These are phyloP conservation scores for Leishmania lainsoni DNA, from an alignment of 208 protist genomes.

Conservation along the genomic window DNA sequence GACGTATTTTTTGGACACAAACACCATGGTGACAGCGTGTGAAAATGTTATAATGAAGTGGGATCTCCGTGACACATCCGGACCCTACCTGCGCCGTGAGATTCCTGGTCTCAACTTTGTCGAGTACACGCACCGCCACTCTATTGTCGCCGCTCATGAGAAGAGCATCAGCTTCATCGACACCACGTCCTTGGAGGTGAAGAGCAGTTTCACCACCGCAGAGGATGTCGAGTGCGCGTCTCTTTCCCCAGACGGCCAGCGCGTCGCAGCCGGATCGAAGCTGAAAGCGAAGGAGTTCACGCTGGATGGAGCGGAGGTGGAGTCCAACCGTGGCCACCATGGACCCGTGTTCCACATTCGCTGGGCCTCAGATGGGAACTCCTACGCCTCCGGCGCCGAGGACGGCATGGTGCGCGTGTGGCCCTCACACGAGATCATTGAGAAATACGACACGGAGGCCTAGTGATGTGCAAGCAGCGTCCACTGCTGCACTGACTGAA, in stretches of 20 bases:
- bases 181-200: conserved; percentile 78
- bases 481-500: background rate
- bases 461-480: conserved; percentile 1
- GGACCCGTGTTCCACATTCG: conserved; percentile 92
- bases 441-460: conserved; percentile 66
- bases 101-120: conserved; percentile 88
- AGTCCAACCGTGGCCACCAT: conserved; percentile 91
- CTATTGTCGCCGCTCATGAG: conserved; percentile 82
- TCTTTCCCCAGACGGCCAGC: conserved; percentile 82
- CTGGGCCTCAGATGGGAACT: conserved; percentile 87
- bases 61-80: conserved; percentile 88
- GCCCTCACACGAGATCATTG: conserved; percentile 89
- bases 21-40: conserved; percentile 85
- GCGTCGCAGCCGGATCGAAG: conserved; percentile 85
- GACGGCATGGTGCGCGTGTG: conserved; percentile 93
- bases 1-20: conserved; percentile 85
- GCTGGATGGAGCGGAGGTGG: conserved; percentile 77
- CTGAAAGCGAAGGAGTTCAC: conserved; percentile 93
- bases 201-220: conserved; percentile 71
- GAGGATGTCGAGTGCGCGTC: conserved; percentile 90
- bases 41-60: conserved; percentile 90
- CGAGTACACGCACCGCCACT: conserved; percentile 87
- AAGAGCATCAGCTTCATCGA: conserved; percentile 91
- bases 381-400: conserved; percentile 88
- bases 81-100: conserved; percentile 77